phyloP scores from a whole-genome alignment of 148 eudicot species.

The Silene uniflora region DNA sequence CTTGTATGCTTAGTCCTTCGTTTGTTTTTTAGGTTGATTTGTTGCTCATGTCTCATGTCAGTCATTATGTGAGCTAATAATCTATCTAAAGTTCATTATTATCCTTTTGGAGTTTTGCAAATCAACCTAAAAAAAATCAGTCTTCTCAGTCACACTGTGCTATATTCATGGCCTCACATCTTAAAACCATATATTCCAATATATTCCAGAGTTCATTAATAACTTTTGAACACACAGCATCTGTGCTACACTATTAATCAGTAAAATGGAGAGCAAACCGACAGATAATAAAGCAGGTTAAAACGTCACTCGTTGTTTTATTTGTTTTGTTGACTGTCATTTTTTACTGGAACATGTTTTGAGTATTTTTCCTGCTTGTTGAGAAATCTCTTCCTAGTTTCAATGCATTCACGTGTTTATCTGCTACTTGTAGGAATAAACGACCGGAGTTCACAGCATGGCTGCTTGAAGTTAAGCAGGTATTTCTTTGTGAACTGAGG shows the following conservation, averaged over 20 bases:
- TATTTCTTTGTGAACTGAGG: slow-evolving; percentile 26
- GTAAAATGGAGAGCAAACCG: neutral
- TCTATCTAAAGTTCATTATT: too few species aligned
- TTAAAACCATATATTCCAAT: too few species aligned
- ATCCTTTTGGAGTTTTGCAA: too few species aligned
- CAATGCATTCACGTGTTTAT: slow-evolving; percentile 11
- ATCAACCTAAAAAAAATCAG: too few species aligned
- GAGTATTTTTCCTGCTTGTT: neutral
- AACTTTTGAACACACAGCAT: neutral
- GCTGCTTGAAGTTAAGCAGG: slow-evolving; percentile 85
- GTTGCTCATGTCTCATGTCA: too few species aligned
- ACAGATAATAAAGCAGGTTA: neutral
- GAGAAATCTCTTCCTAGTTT: neutral
- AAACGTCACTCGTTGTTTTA: neutral
- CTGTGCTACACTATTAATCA: neutral
- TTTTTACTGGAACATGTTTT: neutral
- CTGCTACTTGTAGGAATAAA: slow-evolving; percentile 60
- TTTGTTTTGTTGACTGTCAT: neutral
- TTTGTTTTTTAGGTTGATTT: too few species aligned
- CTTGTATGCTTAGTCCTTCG: too few species aligned
- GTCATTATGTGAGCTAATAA: too few species aligned
- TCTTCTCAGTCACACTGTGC: too few species aligned
- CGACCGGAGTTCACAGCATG: slow-evolving; percentile 95
- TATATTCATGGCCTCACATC: too few species aligned
- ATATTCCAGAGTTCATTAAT: too few species aligned